A percentile compares a stretch with the other conserved stretches of the same genome.
Conservation (phyloP, 306 rosid species). For the Cucumis hystrix region DNA sequence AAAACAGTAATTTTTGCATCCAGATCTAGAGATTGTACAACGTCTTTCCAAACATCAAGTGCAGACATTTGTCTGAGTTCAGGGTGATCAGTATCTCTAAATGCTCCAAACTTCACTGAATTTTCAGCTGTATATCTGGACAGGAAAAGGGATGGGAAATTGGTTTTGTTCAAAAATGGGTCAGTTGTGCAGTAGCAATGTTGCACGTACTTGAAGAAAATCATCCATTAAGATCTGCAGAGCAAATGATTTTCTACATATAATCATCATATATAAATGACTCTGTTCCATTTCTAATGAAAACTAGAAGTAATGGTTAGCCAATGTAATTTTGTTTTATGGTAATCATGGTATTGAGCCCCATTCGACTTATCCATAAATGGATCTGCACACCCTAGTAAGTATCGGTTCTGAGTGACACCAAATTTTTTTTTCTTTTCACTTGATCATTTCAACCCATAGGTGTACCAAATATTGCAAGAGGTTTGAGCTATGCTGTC, state of each 20-base stretch:
- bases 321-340: neutral
- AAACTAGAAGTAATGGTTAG: neutral
- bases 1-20: slow-evolving; percentile 56
- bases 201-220: neutral
- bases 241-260: neutral
- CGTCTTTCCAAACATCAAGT: slow-evolving; percentile 60
- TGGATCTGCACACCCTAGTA: neutral
- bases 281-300: neutral
- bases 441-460: neutral
- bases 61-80: slow-evolving; percentile 65
- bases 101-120: slow-evolving; percentile 48
- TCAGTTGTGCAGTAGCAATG: neutral
- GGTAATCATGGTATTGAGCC: neutral
- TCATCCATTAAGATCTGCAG: neutral
- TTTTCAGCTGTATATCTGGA: slow-evolving; percentile 72
- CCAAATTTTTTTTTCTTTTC: neutral
- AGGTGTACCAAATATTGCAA: neutral
- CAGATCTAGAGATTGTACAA: slow-evolving; percentile 27
- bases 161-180: neutral
- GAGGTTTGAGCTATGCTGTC: neutral
- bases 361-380: neutral
- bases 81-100: slow-evolving; percentile 59
- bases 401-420: neutral
- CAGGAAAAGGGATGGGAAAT: neutral
- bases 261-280: neutral